A percentile compares a stretch with the other conserved stretches of the same genome.
Conservation (phyloP, 768 basidiomycete genomes). For the Auricularia sp. region DNA sequence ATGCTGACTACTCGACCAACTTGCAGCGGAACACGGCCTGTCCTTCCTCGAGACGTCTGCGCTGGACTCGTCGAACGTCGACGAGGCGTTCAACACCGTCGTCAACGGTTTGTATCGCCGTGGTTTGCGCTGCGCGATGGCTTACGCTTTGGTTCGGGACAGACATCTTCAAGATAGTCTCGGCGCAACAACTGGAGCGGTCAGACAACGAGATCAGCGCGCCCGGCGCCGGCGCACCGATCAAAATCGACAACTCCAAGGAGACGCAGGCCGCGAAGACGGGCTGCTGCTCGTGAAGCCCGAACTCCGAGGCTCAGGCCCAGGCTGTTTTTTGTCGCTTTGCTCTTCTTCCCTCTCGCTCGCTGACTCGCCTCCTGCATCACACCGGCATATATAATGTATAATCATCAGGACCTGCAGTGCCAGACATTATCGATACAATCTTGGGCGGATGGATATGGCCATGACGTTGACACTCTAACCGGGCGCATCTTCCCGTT, state of each 20-base stretch:
- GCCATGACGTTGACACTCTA: no score
- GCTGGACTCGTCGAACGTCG: conserved; percentile 98
- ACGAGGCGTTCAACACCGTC: conserved; percentile 94
- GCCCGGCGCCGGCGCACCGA: conserved; percentile 71
- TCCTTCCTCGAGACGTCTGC: conserved; percentile 99
- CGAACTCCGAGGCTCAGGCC: no score
- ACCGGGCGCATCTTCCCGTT: no score
- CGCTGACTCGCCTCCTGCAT: no score
- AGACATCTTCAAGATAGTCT: conserved; percentile 98
- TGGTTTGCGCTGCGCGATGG: background rate
- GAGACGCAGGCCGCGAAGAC: conserved; percentile 21
- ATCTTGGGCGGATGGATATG: no score
- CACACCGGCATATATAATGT: no score
- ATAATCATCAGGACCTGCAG: no score
- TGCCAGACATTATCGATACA: no score
- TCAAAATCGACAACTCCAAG: conserved; percentile 53
- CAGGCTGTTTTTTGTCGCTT: no score
- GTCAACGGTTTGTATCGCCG: conserved; percentile 56
- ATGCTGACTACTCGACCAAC: no score
- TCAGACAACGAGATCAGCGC: conserved; percentile 59
- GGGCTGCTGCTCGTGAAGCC: conserved; percentile 26
- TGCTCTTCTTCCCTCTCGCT: no score
- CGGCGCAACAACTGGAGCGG: conserved; percentile 88
- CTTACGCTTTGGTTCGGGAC: background rate
- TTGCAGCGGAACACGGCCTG: conserved; percentile 74